Conservation (phyloP, 306 rosid species). For the Medicago arabica region DNA sequence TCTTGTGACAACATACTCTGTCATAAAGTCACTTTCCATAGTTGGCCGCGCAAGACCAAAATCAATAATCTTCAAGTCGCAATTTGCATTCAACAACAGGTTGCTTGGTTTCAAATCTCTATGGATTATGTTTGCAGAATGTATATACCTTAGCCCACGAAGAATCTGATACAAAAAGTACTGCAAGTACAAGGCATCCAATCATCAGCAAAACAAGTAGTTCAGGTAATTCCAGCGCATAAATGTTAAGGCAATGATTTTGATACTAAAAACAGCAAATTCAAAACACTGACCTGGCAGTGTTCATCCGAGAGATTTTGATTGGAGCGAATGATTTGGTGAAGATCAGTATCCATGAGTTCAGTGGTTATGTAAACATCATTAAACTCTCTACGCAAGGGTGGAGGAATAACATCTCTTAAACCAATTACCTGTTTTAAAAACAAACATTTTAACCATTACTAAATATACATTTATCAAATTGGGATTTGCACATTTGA, state of each 20-base stretch:
- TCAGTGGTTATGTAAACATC: slow-evolving; percentile 84
- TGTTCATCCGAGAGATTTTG: slow-evolving; percentile 93
- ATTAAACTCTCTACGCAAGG: slow-evolving; percentile 80
- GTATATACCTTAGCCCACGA: slow-evolving; percentile 88
- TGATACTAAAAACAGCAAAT: background rate
- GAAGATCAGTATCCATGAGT: slow-evolving; percentile 99
- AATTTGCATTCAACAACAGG: slow-evolving; percentile 82
- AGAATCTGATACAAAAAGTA: slow-evolving; percentile 96
- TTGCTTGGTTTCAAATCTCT: slow-evolving; percentile 97
- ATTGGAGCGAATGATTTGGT: slow-evolving; percentile 93
- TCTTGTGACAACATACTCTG: slow-evolving; percentile 96
- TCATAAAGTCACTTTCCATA: slow-evolving; percentile 83
- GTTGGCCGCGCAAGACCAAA: slow-evolving; percentile 95
- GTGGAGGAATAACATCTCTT: slow-evolving; percentile 94
- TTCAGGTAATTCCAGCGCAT: slow-evolving; percentile 10
- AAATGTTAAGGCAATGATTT: slow-evolving; percentile 19
- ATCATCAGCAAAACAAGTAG: slow-evolving; percentile 34
- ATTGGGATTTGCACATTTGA: background rate
- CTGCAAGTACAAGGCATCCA: slow-evolving; percentile 78
- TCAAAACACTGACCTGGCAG: slow-evolving; percentile 67
- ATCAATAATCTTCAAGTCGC: slow-evolving; percentile 93
- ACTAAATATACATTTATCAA: background rate
- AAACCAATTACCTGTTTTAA: slow-evolving; percentile 73
- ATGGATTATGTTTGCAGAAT: slow-evolving; percentile 93
- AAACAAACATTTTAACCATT: slow-evolving; percentile 40